Evolutionary conservation across 768 basidiomycete species (phyloP), one percentile per base, ranked within the genome.

Genomic region (Amanita pseudoporphyria): DNA sequence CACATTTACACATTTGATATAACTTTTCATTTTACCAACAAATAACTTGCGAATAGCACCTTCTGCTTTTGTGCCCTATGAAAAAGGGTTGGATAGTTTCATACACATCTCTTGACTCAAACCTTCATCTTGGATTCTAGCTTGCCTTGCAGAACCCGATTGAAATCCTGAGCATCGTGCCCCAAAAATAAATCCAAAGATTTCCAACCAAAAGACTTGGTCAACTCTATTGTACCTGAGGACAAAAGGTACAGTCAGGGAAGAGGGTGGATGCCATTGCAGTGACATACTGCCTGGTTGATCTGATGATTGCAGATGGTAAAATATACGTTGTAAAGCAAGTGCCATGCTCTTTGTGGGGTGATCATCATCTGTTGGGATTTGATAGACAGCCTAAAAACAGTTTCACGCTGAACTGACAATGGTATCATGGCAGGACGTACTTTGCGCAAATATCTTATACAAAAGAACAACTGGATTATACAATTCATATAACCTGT

Each of bases 401-500:
- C 51, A 19, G 35, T 22, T 31, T 56, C 41, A 60, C n/a, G 47
- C 38, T 51, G 37, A 26, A 30, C 30, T 46, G 24, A 32, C 19
- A 42, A 26, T 26, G 47, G 42, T 18, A 33, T 33, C 36, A 37
- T n/a, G 41, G 33, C 35, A 13, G 6, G 52, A 47, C 18, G 63
- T 74, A 87, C 93, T 76, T 82, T 89, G 62, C 96, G 83, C 73
- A 98, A 98, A 65, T 87, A 91, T 52, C 81, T 81, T 19, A 96
- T 99, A 67, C 93, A 96, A 69, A 73, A 99, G 12, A 98, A 71
- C 9, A 94, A 98, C 63, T 99, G 96, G 18, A 99, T 78, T 21
- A 99, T 74, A 9, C 95, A 98, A 67, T 99, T 99, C 96, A 99
- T 98, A 67, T 99, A 99, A 71, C 96, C 98, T 41, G 96, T 99